phyloP scores from a whole-genome alignment of 257 asterid species.

The Scutellaria baicalensis region DNA sequence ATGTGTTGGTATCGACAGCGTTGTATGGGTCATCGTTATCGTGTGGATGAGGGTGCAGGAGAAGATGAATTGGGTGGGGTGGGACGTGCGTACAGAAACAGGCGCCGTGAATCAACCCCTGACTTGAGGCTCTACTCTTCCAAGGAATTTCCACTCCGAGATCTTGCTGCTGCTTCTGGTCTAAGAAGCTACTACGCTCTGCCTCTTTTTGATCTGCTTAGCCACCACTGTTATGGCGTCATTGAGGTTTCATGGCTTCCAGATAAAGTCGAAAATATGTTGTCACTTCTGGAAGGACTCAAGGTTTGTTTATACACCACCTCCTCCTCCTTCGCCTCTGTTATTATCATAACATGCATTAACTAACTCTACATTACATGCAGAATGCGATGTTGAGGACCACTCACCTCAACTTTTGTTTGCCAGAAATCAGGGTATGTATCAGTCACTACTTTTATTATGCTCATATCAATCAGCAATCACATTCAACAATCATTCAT shows the following conservation, averaged over 20 bases:
- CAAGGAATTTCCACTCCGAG: not conserved
- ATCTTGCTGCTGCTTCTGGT: not conserved
- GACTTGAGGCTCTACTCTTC: not conserved
- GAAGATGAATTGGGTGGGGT: not conserved
- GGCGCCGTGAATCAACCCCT: not conserved
- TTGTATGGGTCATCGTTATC: not conserved
- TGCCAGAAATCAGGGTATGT: too few species aligned
- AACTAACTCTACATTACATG: too few species aligned
- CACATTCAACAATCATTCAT: too few species aligned
- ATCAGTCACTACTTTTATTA: too few species aligned
- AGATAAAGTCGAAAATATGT: too few species aligned
- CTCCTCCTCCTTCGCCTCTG: too few species aligned
- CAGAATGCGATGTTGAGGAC: conserved; percentile 8
- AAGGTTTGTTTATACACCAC: too few species aligned
- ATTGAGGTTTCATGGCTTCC: not conserved
- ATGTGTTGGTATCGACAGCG: not conserved
- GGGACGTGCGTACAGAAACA: not conserved
- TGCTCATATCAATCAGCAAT: too few species aligned
- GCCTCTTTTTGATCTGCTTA: not conserved
- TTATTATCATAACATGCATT: too few species aligned
- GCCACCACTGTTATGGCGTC: not conserved
- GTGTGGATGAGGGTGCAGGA: not conserved
- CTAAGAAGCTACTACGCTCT: not conserved
- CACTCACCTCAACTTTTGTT: too few species aligned
- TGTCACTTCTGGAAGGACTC: not conserved